Evolutionary conservation across 1,284 basidiomycete species (phyloP).

Genomic region (Apiotrichum mycotoxinovorans): DNA sequence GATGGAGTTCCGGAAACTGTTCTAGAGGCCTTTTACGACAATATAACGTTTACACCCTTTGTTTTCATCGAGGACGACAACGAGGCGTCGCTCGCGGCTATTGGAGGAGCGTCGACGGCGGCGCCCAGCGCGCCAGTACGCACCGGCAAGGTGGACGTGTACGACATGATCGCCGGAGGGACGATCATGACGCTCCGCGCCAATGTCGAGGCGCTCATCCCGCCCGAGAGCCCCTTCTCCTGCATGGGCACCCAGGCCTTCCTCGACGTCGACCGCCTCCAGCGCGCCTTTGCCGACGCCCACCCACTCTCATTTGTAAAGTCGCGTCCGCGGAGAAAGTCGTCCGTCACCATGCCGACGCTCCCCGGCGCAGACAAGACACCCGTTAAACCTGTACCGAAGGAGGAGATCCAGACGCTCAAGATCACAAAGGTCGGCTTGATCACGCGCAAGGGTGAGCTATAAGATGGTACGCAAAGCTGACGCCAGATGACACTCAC

Average conservation of each 20-base stretch:
- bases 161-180: conserved; percentile 80
- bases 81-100: conserved; percentile 15
- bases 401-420: conserved; percentile 52
- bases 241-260: conserved; percentile 67
- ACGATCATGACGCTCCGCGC: conserved; percentile 70
- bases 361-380: neutral
- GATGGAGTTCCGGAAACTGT: conserved; percentile 81
- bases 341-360: conserved; percentile 11
- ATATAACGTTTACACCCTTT: conserved; percentile 90
- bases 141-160: conserved; percentile 74
- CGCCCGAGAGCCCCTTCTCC: conserved; percentile 67
- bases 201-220: conserved; percentile 64
- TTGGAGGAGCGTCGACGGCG: neutral
- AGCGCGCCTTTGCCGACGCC: conserved; percentile 66
- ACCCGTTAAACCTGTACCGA: neutral
- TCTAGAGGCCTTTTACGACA: conserved; percentile 92
- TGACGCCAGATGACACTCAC: conserved; percentile 60
- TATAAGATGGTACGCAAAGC: neutral
- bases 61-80: conserved; percentile 64
- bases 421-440: conserved; percentile 79
- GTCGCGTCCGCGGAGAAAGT: conserved; percentile 18
- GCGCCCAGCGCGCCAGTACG: neutral
- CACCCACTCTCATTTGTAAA: conserved; percentile 59
- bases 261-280: conserved; percentile 68
- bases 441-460: conserved; percentile 67